These are phyloP conservation scores for Monosporascus sp. DNA, from an alignment of 2,329 filamentous ascomycete genomes.

Conservation along the genomic window DNA sequence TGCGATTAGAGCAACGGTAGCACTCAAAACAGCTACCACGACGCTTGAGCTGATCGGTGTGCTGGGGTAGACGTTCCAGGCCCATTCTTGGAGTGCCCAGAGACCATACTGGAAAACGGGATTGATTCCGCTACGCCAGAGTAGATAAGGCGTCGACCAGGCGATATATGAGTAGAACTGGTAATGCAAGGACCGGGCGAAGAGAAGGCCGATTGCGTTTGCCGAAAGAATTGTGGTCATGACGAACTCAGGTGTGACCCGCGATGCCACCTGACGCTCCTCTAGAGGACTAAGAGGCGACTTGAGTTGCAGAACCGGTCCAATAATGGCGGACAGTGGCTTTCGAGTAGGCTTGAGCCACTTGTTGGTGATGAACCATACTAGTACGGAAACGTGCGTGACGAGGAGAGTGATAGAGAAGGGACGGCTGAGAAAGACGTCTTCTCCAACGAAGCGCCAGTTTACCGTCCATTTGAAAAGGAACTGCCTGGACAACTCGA, in stretches of 20 bases:
- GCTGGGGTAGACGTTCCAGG: constrained; percentile 93
- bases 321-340: constrained; percentile 48
- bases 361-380: constrained; percentile 57
- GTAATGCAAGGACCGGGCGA: constrained; percentile 85
- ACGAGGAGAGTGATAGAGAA: constrained; percentile 66
- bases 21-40: constrained; percentile 66
- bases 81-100: constrained; percentile 81
- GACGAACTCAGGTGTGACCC: constrained; percentile 66
- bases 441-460: constrained; percentile 91
- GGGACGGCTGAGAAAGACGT: constrained; percentile 62
- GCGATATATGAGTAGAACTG: constrained; percentile 92
- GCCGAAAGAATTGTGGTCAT: constrained; percentile 72
- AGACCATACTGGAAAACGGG: constrained; percentile 61
- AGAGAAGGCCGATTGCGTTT: constrained; percentile 74
- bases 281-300: constrained; percentile 45
- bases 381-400: constrained; percentile 60
- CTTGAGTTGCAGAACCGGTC: constrained; percentile 34
- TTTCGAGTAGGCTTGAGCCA: constrained; percentile 69
- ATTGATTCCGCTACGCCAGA: constrained; percentile 72
- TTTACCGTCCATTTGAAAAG: constrained; percentile 99
- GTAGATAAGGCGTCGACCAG: constrained; percentile 81
- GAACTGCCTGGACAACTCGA: constrained; percentile 87
- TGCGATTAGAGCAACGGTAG: constrained; percentile 57
- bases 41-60: constrained; percentile 47
- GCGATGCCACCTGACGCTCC: constrained; percentile 50